These are phyloP conservation scores for Solanum hybrid DNA, from an alignment of 305 asterid genomes.

Conservation along the genomic window DNA sequence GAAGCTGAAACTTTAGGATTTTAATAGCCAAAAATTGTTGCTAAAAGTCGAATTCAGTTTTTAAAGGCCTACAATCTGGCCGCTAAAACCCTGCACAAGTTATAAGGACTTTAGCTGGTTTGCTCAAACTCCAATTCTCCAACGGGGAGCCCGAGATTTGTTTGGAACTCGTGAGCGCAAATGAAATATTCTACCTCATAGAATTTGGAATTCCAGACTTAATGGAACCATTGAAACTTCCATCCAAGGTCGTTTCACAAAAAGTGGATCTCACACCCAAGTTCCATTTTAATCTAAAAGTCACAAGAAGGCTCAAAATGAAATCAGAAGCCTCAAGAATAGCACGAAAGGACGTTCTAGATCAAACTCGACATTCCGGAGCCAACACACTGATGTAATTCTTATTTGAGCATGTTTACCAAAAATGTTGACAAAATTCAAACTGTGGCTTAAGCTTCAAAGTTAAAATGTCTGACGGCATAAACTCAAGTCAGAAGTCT, in stretches of 20 bases:
- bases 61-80: neutral
- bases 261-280: neutral
- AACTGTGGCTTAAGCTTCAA: neutral
- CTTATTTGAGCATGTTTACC: neutral
- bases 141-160: neutral
- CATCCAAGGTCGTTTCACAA: neutral
- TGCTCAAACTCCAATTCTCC: neutral
- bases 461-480: too few relatives aligned
- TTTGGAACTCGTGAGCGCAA: neutral
- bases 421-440: neutral
- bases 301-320: neutral
- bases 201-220: neutral
- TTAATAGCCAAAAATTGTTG: neutral
- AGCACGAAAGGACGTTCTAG: neutral
- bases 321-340: neutral
- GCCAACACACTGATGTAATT: neutral
- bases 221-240: neutral
- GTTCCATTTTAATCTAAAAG: neutral
- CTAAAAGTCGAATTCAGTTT: neutral
- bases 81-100: neutral
- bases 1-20: neutral
- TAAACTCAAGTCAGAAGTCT: neutral
- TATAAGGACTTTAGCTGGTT: neutral
- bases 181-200: neutral
- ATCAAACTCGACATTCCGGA: neutral